These are phyloP conservation scores for Colletotrichum sp. DNA, from an alignment of 2,329 filamentous ascomycete genomes.

Conservation along the genomic window DNA sequence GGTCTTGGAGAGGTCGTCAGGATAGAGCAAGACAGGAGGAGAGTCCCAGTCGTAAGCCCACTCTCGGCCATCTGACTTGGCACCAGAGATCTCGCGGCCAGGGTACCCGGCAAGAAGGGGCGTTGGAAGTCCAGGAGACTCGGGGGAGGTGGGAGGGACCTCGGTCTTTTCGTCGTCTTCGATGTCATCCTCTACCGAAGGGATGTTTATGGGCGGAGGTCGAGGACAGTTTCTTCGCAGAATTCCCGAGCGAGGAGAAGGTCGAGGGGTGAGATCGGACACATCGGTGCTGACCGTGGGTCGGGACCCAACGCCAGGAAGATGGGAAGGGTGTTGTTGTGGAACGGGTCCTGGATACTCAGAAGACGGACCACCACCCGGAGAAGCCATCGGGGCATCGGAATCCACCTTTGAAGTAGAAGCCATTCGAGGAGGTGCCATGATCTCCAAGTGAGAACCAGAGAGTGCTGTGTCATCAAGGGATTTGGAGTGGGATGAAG, in stretches of 20 bases:
- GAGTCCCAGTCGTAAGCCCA: conserved; percentile 35
- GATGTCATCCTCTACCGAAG: not conserved
- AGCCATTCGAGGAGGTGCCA: not conserved
- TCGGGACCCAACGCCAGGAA: not conserved
- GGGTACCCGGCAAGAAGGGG: conserved; percentile 51
- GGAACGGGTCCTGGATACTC: not conserved
- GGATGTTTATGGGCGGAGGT: not conserved
- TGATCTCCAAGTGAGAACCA: not conserved
- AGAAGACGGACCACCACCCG: not conserved
- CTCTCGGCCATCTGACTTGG: conserved; percentile 40
- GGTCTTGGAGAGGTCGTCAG: conserved; percentile 36
- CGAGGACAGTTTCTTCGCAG: not conserved
- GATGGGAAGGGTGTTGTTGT: not conserved
- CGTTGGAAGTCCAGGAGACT: not conserved
- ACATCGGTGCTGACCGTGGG: not conserved
- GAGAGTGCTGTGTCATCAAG: not conserved
- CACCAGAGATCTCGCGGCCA: conserved; percentile 40
- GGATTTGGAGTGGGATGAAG: not conserved
- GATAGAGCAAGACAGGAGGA: conserved; percentile 35
- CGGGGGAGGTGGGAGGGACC: not conserved
- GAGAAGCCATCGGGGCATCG: not conserved
- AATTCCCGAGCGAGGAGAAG: not conserved
- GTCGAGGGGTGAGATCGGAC: not conserved
- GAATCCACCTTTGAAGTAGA: not conserved
- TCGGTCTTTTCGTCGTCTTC: not conserved